phyloP scores from a whole-genome alignment of 176 grass and related monocot species.

The Bothriochloa decipiens region DNA sequence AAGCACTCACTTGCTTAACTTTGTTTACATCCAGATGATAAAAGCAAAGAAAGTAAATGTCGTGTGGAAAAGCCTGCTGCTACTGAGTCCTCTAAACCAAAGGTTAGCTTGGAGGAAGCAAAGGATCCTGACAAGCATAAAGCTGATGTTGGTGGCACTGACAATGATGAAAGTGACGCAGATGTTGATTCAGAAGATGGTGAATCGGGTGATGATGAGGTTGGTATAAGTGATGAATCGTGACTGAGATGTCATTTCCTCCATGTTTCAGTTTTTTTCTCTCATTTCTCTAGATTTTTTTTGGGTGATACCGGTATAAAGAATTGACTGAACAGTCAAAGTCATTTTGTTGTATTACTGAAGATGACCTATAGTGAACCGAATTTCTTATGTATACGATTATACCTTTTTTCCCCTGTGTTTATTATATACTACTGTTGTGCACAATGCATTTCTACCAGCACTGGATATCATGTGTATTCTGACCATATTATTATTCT shows the following conservation, averaged over 20 bases:
- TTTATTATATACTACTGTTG: conserved; percentile 20
- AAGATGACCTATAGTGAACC: conserved; percentile 17
- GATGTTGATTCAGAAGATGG: conserved; percentile 37
- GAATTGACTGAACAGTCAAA: neutral
- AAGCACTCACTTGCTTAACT: conserved; percentile 31
- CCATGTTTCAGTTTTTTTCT: conserved; percentile 11
- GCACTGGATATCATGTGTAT: neutral
- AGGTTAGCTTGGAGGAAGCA: conserved; percentile 32
- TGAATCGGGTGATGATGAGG: conserved; percentile 55
- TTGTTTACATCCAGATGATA: conserved; percentile 52
- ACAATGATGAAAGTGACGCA: conserved; percentile 31
- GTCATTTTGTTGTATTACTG: conserved; percentile 1
- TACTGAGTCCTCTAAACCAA: conserved; percentile 29
- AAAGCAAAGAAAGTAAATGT: conserved; percentile 41
- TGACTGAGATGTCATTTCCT: conserved; percentile 15
- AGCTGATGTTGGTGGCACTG: conserved; percentile 34
- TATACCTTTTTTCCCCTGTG: neutral
- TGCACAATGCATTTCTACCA: neutral
- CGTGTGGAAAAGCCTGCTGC: conserved; percentile 41
- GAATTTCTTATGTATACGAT: neutral
- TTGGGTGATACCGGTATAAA: too few relatives aligned
- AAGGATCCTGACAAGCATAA: conserved; percentile 40
- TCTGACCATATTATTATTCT: conserved; percentile 15
- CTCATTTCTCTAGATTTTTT: too few relatives aligned
- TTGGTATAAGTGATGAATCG: conserved; percentile 10